Base-by-base conservation (phyloP, 306 rosid species). In the Leucaena leucocephala region DNA sequence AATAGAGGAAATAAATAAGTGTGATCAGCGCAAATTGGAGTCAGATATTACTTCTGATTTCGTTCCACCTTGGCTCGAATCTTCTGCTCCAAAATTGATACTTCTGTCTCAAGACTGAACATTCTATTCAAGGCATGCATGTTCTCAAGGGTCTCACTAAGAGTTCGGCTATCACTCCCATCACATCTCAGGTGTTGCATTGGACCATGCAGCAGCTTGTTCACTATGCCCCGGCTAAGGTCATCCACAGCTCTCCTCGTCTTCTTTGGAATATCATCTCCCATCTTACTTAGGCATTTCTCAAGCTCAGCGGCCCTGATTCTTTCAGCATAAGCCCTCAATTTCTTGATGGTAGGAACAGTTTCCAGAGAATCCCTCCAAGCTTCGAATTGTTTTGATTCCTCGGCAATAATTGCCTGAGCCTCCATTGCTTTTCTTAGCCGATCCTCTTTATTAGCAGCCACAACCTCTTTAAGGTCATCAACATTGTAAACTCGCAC, bases 311-410 rank as follows among this genome's bases (percentile, higher is more conserved):
- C 96, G 27, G 54, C 83, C 87, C 99, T 87, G 83, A 96, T 83
- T 88, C 99, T 96, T 79, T 96, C 99, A 0, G 99, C 98, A 83
- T 96, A 91, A 71, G 98, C 97, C 85, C 98, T 91, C 84, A 93
- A 78, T 85, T 93, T 96, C 90, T 96, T 96, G 71, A 96, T 96
- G 52, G 99, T 93, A 36, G 99, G 99, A 54, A 96, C 99, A 15
- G 99, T 96, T 90, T 93, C 99, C 83, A 96, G 82, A 1, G 99
- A 93, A 78, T 96, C 99, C 85, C 97, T 93, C 99, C 99, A 96
- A 10, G 98, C 98, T 84, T 86, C 98, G 50, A 95, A 95, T 81
- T 91, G 99, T 48, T 96, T 96, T 15, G 95, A 91, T 81, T 96
- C 99, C 79, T 96, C 99, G 9, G 82, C 73, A 75, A 96, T 96